Base-by-base conservation (phyloP, 441 rosid species). In the Erysimum pusillum region DNA sequence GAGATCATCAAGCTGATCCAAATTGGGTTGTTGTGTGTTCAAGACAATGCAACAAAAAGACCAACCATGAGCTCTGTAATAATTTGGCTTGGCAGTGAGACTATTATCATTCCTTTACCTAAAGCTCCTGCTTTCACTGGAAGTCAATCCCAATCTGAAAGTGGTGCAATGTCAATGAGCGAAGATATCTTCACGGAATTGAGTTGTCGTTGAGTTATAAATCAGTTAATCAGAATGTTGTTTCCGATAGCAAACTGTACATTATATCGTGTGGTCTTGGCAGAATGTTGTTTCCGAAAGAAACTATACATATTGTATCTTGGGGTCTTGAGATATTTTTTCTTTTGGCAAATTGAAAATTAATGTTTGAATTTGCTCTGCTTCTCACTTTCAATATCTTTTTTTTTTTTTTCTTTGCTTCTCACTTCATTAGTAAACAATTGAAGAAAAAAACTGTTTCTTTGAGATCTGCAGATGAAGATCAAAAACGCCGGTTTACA, bases 61-160 rank as follows among this genome's bases (percentile, higher is more conserved):
- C 65, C 65, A 38, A 60, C 48, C 4, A 60, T 60, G 65, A 38
- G 32, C 15, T 60, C 32, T 11, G 32, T 60, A 12, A 60, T 60
- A 18, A 6, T 3, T 3, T 60, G 46, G 65, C 48, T 60, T 60
- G 48, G 46, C 65, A 38, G 48, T 60, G 65, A 60, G 3, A 60
- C 17, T 18, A 60, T 20, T 11, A 12, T 12, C 15, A 60, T 60
- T 60, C 65, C 65, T 3, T 11, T 20, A 38, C 65, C 65, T 12
- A 38, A 60, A 11, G 32, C 65, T 38, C 67, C 74, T 49, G 62
- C 74, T 38, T 75, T 67, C 56, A 32, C 36, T 15, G n/a, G 44
- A 49, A 60, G 18, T 28, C 74, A 20, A 20, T 69, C 69, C 20
- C 20, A 62, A 32, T 20, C 56, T 52, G 79, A 68, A 60, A 14